Evolutionary conservation across 805 yeast species (phyloP).

Genomic region (Saccharomycopsis guyanensis): DNA sequence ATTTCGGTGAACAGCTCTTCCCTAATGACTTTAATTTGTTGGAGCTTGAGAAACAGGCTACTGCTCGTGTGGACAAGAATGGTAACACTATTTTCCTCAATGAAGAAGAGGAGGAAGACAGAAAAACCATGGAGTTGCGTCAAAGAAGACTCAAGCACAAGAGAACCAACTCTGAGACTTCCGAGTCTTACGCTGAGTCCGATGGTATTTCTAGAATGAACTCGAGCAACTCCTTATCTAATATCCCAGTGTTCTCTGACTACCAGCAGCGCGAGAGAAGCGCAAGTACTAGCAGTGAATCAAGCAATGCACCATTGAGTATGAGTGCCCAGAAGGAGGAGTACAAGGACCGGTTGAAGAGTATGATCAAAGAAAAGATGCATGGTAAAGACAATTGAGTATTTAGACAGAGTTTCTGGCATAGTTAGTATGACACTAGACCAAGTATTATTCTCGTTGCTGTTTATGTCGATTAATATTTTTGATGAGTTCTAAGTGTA

Average conservation of each 20-base stretch:
- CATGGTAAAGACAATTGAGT: no score
- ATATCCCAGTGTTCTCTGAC: slow-evolving; percentile 48
- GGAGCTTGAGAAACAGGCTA: slow-evolving; percentile 21
- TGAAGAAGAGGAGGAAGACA: slow-evolving; percentile 22
- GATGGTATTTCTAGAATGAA: slow-evolving; percentile 56
- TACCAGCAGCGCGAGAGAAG: slow-evolving; percentile 14
- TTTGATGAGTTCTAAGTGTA: no score
- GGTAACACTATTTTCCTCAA: slow-evolving; percentile 20
- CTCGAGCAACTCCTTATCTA: slow-evolving; percentile 53
- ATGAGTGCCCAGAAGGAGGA: not conserved
- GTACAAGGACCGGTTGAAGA: not conserved
- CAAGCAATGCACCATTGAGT: not conserved
- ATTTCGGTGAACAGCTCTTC: slow-evolving; percentile 76
- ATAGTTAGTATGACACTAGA: no score
- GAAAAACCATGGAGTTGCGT: slow-evolving; percentile 19
- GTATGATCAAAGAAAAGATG: not conserved
- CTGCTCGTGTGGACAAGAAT: slow-evolving; percentile 14
- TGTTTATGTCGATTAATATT: no score
- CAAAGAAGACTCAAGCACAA: slow-evolving; percentile 17
- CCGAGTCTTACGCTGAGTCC: slow-evolving; percentile 30
- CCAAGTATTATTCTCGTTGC: no score
- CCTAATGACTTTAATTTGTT: slow-evolving; percentile 61
- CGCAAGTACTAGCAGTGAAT: slow-evolving; percentile 9
- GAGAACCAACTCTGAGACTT: slow-evolving; percentile 11
- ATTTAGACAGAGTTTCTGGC: no score